Evolutionary conservation across 768 basidiomycete species (phyloP).

Genomic region (Auricularia sp.): DNA sequence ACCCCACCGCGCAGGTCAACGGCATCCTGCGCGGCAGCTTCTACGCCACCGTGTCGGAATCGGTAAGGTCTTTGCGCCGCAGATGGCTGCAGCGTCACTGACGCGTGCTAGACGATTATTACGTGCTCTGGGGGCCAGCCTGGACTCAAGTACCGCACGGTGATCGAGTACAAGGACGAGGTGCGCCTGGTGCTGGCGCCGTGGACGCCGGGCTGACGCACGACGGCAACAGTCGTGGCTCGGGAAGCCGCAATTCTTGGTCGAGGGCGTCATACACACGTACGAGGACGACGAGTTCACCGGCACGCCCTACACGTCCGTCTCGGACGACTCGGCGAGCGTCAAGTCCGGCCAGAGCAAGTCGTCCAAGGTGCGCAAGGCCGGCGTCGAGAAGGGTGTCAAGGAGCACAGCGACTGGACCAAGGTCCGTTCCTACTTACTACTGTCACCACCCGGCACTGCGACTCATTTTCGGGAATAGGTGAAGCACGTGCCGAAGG

Average conservation of each 20-base stretch:
- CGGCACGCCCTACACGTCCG: neutral
- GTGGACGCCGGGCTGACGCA: neutral
- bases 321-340: slow-evolving; percentile 3
- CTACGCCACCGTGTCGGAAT: slow-evolving; percentile 79
- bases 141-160: slow-evolving; percentile 52
- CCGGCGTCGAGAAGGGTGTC: neutral
- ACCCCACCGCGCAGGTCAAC: slow-evolving; percentile 83
- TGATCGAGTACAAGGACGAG: slow-evolving; percentile 96
- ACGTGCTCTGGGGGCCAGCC: slow-evolving; percentile 65
- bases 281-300: slow-evolving; percentile 47
- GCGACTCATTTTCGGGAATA: slow-evolving; percentile 25
- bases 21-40: slow-evolving; percentile 86
- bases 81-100: neutral
- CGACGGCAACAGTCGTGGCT: slow-evolving; percentile 62
- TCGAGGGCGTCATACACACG: slow-evolving; percentile 85
- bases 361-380: neutral
- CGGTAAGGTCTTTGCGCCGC: slow-evolving; percentile 18
- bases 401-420: slow-evolving; percentile 59
- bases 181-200: slow-evolving; percentile 29
- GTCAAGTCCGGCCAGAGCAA: neutral
- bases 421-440: slow-evolving; percentile 20
- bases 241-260: slow-evolving; percentile 70
- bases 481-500: slow-evolving; percentile 81
- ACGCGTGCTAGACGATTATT: slow-evolving; percentile 40
- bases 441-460: neutral